phyloP scores from a whole-genome alignment of 2,329 filamentous ascomycete species.

The Verticillium nonalfalfae region DNA sequence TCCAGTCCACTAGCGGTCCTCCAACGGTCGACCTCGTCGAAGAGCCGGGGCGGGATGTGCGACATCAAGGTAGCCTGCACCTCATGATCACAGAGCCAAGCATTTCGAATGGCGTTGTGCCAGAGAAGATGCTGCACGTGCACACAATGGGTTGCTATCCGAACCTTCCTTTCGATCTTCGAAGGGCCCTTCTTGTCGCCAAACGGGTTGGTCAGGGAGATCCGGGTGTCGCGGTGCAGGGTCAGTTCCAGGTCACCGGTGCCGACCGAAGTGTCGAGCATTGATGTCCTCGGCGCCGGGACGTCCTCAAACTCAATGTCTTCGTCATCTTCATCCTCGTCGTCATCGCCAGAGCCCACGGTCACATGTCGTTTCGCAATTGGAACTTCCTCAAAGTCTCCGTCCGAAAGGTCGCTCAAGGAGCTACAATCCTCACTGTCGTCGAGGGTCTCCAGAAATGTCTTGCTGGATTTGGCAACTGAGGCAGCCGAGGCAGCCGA shows the following conservation, averaged over 20 bases:
- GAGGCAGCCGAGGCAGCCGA: slow-evolving; percentile 35
- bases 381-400: slow-evolving; percentile 44
- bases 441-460: slow-evolving; percentile 35
- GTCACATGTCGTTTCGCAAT: slow-evolving; percentile 34
- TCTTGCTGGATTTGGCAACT: slow-evolving; percentile 34
- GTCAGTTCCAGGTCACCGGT: slow-evolving; percentile 70
- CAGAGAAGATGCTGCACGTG: slow-evolving; percentile 85
- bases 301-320: slow-evolving; percentile 60
- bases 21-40: slow-evolving; percentile 70
- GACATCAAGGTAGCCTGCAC: slow-evolving; percentile 70
- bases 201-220: slow-evolving; percentile 55
- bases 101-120: slow-evolving; percentile 82
- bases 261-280: slow-evolving; percentile 38
- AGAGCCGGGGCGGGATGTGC: slow-evolving; percentile 62
- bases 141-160: slow-evolving; percentile 75
- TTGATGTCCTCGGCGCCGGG: slow-evolving; percentile 25
- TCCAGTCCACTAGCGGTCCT: slow-evolving; percentile 60
- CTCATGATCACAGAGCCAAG: slow-evolving; percentile 72
- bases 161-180: slow-evolving; percentile 74
- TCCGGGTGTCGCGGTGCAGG: slow-evolving; percentile 50
- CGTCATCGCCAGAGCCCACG: slow-evolving; percentile 15
- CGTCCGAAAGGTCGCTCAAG: slow-evolving; percentile 48
- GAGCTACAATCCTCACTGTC: slow-evolving; percentile 40
- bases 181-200: slow-evolving; percentile 75
- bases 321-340: slow-evolving; percentile 40